Evolutionary conservation across 1,284 basidiomycete species (phyloP).

Genomic region (Singerocomus inundabilis): DNA sequence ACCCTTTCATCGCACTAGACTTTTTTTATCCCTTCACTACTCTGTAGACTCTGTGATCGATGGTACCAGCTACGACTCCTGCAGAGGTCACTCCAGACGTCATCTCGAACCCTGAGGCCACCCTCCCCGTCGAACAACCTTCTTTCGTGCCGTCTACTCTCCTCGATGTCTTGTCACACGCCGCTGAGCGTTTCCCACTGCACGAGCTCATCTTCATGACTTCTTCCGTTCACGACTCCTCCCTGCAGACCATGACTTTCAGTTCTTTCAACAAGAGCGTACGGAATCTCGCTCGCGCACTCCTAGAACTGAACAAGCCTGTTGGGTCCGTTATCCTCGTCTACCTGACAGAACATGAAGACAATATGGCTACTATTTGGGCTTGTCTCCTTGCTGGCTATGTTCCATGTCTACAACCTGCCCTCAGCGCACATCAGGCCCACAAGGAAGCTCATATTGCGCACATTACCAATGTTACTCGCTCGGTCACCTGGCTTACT

Average conservation of each 20-base stretch:
- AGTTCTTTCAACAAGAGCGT: constrained; percentile 19
- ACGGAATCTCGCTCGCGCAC: constrained; percentile 22
- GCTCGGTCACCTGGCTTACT: constrained; percentile 24
- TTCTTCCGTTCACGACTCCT: constrained; percentile 29
- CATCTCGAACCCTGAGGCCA: constrained; percentile 7
- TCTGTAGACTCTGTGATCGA: not conserved
- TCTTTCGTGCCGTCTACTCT: constrained; percentile 15
- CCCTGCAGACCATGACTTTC: constrained; percentile 25
- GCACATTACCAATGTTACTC: constrained; percentile 22
- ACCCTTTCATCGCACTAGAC: not conserved
- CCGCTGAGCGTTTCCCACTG: constrained; percentile 17
- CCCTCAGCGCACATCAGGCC: constrained; percentile 27
- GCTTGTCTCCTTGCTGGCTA: constrained; percentile 28
- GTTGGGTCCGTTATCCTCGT: constrained; percentile 24
- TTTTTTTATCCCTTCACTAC: not conserved
- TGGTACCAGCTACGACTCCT: constrained; percentile 11
- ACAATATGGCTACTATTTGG: constrained; percentile 30
- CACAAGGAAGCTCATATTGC: constrained; percentile 27
- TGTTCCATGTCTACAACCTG: constrained; percentile 28
- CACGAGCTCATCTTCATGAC: constrained; percentile 29
- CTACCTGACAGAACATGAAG: constrained; percentile 30
- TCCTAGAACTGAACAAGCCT: constrained; percentile 22
- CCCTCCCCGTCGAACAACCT: not conserved
- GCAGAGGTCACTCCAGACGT: not conserved
- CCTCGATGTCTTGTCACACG: constrained; percentile 20